Percentiles rank a stretch among this genome's conserved stretches.
These are phyloP conservation scores for Hyaloscypha finlandica DNA, from an alignment of 495 filamentous ascomycete genomes.

Conservation along the genomic window DNA sequence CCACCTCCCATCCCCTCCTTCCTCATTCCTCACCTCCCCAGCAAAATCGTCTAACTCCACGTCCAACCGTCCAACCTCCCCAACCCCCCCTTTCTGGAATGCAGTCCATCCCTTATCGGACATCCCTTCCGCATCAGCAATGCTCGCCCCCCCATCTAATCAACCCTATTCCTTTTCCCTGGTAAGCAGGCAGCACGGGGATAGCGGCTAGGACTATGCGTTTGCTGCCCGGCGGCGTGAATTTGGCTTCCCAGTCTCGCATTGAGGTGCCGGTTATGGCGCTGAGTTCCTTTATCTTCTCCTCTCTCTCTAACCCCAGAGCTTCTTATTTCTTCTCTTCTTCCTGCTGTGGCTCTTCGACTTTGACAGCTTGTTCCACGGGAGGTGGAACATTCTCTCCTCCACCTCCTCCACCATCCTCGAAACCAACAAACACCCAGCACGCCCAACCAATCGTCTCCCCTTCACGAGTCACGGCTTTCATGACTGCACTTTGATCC, in stretches of 20 bases:
- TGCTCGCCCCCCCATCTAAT: slow-evolving; percentile 11
- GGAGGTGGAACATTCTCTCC: too few relatives aligned
- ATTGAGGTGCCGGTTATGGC: background rate
- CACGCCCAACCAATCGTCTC: slow-evolving; percentile 16
- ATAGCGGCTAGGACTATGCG: slow-evolving; percentile 10
- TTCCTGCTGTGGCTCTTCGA: background rate
- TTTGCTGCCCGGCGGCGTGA: slow-evolving; percentile 1
- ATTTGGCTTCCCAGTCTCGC: background rate
- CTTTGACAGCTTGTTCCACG: background rate
- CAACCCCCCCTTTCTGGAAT: slow-evolving; percentile 18
- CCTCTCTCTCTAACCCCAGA: background rate
- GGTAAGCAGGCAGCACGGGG: background rate
- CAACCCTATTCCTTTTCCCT: slow-evolving; percentile 12
- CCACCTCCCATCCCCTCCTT: slow-evolving; percentile 10
- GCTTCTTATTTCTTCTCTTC: background rate
- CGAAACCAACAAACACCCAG: slow-evolving; percentile 16
- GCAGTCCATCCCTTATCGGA: slow-evolving; percentile 9
- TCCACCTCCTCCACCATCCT: background rate
- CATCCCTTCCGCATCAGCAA: slow-evolving; percentile 11
- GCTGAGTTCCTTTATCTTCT: background rate
- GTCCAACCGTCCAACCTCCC: slow-evolving; percentile 16
- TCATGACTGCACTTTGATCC: slow-evolving; percentile 1
- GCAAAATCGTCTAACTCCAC: slow-evolving; percentile 18
- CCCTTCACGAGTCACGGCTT: background rate
- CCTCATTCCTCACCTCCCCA: slow-evolving; percentile 3